These are phyloP conservation scores for Aspergillus funiculosus DNA, from an alignment of 495 filamentous ascomycete species.

Conservation along the genomic window DNA sequence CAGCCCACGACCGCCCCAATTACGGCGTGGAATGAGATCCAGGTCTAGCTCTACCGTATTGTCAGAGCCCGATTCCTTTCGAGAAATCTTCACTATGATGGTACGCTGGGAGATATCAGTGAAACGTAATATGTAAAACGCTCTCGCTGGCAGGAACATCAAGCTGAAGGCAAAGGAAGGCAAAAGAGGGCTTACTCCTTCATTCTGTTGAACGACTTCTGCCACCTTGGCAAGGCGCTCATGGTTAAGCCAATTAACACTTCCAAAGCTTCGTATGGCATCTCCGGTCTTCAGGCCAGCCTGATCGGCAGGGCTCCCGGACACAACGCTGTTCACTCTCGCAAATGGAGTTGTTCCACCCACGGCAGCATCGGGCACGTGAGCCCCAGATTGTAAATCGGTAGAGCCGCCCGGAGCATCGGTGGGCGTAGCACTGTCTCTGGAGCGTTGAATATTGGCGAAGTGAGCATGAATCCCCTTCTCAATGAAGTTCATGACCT, in stretches of 20 bases:
- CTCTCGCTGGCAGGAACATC: background rate
- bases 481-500: conserved; percentile 76
- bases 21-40: conserved; percentile 62
- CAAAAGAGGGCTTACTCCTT: conserved; percentile 64
- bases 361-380: conserved; percentile 26
- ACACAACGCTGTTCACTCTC: conserved; percentile 76
- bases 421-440: conserved; percentile 19
- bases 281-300: conserved; percentile 86
- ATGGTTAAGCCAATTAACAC: conserved; percentile 73
- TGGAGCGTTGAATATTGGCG: conserved; percentile 33
- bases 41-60: conserved; percentile 55
- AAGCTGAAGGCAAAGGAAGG: background rate
- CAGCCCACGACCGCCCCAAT: conserved; percentile 86
- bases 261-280: conserved; percentile 75
- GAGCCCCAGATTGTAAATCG: conserved; percentile 12
- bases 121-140: no score
- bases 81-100: conserved; percentile 63
- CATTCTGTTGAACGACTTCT: conserved; percentile 77
- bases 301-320: conserved; percentile 71
- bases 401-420: conserved; percentile 28
- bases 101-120: conserved; percentile 44
- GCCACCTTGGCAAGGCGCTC: conserved; percentile 79
- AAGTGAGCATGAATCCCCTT: conserved; percentile 72
- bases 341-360: conserved; percentile 73
- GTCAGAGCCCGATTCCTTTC: conserved; percentile 39